Conservation (phyloP, 2,329 filamentous ascomycete genomes). For the Blastomyces silverae region DNA sequence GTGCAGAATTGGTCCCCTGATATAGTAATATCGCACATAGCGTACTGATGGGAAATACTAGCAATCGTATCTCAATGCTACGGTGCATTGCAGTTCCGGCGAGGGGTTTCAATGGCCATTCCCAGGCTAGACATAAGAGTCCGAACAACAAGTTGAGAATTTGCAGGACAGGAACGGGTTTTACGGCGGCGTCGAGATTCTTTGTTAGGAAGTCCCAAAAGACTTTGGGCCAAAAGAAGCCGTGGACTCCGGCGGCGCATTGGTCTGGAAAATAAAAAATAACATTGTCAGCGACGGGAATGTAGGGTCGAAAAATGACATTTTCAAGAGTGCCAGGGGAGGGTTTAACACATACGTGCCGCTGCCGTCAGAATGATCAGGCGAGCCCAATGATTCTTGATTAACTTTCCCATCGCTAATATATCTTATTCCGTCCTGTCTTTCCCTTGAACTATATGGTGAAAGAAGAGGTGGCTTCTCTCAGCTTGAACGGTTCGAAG, state of each 20-base stretch:
- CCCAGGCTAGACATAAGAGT: slow-evolving; percentile 70
- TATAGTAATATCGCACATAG: slow-evolving; percentile 74
- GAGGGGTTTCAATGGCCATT: slow-evolving; percentile 77
- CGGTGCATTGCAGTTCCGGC: slow-evolving; percentile 74
- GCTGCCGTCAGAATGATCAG: slow-evolving; percentile 86
- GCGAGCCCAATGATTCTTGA: slow-evolving; percentile 99
- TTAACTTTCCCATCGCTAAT: slow-evolving; percentile 77
- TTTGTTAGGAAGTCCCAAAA: slow-evolving; percentile 97
- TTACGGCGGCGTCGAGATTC: slow-evolving; percentile 77
- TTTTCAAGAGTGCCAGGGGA: background rate
- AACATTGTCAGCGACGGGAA: slow-evolving; percentile 11
- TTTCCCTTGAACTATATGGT: slow-evolving; percentile 1
- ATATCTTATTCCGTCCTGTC: background rate
- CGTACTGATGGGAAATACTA: slow-evolving; percentile 71
- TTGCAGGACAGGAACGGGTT: slow-evolving; percentile 81
- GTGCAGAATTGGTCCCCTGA: slow-evolving; percentile 81
- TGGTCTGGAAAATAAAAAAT: slow-evolving; percentile 57
- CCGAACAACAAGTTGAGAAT: slow-evolving; percentile 82
- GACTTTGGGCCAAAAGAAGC: slow-evolving; percentile 97
- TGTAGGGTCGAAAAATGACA: background rate
- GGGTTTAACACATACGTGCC: slow-evolving; percentile 52
- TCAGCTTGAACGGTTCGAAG: background rate
- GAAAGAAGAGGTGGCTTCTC: background rate
- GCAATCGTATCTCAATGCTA: slow-evolving; percentile 77
- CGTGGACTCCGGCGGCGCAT: slow-evolving; percentile 71